Percentiles rank a stretch among this genome's conserved stretches.
Evolutionary conservation across 2,329 filamentous ascomycete species (phyloP).

Genomic region (Cercospora sp.): DNA sequence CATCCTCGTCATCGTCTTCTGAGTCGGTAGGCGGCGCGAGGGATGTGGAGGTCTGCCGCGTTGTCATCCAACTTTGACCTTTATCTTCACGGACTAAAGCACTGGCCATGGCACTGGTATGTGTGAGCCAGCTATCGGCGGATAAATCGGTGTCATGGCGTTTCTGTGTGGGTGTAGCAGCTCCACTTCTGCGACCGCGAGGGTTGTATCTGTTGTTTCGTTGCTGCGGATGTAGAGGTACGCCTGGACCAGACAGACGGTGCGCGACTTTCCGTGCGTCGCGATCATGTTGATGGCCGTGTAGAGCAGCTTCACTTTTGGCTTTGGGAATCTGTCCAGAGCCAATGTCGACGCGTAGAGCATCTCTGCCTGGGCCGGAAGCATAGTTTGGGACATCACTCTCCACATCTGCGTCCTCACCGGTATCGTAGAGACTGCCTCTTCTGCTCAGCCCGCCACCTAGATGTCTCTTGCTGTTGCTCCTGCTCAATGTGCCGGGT

Average conservation of each 20-base stretch:
- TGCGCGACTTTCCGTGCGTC: slow-evolving; percentile 11
- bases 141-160: slow-evolving; percentile 14
- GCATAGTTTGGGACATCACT: slow-evolving; percentile 2
- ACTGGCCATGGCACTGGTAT: slow-evolving; percentile 58
- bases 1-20: slow-evolving; percentile 33
- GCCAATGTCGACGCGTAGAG: slow-evolving; percentile 22
- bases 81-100: slow-evolving; percentile 60
- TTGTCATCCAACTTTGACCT: slow-evolving; percentile 62
- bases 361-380: neutral
- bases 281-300: slow-evolving; percentile 30
- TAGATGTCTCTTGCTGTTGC: slow-evolving; percentile 41
- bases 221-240: slow-evolving; percentile 24
- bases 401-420: slow-evolving; percentile 17
- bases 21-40: slow-evolving; percentile 41
- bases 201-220: slow-evolving; percentile 5
- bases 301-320: slow-evolving; percentile 48
- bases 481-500: slow-evolving; percentile 50
- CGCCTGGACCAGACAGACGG: slow-evolving; percentile 24
- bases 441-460: slow-evolving; percentile 38
- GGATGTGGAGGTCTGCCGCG: slow-evolving; percentile 49
- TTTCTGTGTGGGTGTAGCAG: slow-evolving; percentile 21
- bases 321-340: slow-evolving; percentile 45
- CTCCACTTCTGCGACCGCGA: slow-evolving; percentile 19
- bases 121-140: slow-evolving; percentile 59
- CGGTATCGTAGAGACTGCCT: slow-evolving; percentile 32